Evolutionary conservation across 257 asterid species (phyloP), one percentile per base, ranked within the genome.

Genomic region (Solanum tarapatanum): DNA sequence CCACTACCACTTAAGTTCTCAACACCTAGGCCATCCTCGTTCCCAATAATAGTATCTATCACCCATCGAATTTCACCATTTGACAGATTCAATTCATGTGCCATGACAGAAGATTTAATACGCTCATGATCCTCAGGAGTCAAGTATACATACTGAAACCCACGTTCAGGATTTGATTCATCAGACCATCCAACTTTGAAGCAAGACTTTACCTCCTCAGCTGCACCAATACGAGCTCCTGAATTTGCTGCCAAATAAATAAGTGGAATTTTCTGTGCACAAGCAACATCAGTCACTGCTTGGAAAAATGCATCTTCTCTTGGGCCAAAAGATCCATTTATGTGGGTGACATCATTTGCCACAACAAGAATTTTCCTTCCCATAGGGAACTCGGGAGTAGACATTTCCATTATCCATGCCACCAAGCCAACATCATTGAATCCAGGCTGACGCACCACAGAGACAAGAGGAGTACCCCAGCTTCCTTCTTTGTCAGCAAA

Each of bases 141-240:
- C 72, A 97, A 90, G 91, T 97, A 97, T 37, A 97, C 92, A 39
- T 97, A 97, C 84, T 96, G 99, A 90, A 96, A 93, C 77, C 99
- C 99, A 55, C 95, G 94, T 73, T 97, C 99, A 5, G 99, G 99
- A 90, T 91, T 93, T 41, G 93, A 90, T 87, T 97, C 98, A 85
- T 97, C 99, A 10, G 98, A 96, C 99, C 99, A 97, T 26, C 99
- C 98, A 69, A 97, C 96, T 94, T 89, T 96, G 86, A 97, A 97
- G 95, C 98, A 97, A 80, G 98, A 95, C 80, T 97, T 97, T 26
- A 97, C 98, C 91, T 97, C 99, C 90, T 97, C 99, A 2, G 99
- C 99, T 8, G 95, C 97, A 66, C 98, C 99, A 80, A 97, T 96
- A n/a, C 99, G 99, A 35, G 99, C 99, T 32, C 99, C 99, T 1